Percentiles rank a stretch among this genome's conserved stretches.
Evolutionary conservation across 1,284 basidiomycete genomes (phyloP).

Genomic region (Butyriboletus appendiculatus): DNA sequence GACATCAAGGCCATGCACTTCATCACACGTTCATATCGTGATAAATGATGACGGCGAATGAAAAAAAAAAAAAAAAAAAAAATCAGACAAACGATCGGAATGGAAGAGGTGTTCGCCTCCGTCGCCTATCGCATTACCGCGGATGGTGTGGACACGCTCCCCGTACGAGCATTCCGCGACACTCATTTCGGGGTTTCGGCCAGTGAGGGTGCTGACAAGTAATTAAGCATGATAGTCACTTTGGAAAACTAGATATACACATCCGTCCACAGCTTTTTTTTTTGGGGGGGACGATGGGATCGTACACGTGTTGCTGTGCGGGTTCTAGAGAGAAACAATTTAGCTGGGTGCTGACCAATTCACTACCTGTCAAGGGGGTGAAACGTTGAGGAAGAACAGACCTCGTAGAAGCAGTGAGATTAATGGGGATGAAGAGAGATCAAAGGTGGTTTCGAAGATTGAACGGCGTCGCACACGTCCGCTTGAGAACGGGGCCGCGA

Average conservation of each 20-base stretch:
- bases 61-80: constrained; percentile 2
- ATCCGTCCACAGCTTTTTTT: constrained; percentile 5
- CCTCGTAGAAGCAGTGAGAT: constrained; percentile 2
- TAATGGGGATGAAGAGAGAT: constrained; percentile 10
- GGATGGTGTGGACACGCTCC: constrained; percentile 3
- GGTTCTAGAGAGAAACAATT: neutral
- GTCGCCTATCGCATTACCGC: constrained; percentile 17
- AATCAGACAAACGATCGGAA: constrained; percentile 1
- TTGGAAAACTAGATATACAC: constrained; percentile 8
- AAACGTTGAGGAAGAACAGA: constrained; percentile 6
- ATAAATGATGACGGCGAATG: neutral
- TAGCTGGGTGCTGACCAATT: neutral
- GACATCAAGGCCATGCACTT: neutral
- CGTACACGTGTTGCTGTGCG: constrained; percentile 16
- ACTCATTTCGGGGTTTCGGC: constrained; percentile 18
- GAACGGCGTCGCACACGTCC: constrained; percentile 14
- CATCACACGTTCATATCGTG: constrained; percentile 17
- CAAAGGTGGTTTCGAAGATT: constrained; percentile 14
- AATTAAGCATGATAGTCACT: constrained; percentile 7
- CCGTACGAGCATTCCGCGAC: constrained; percentile 29
- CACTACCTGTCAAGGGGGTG: neutral
- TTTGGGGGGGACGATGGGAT: neutral
- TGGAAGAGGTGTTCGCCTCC: constrained; percentile 21
- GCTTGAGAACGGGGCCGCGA: constrained; percentile 15
- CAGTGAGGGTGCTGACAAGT: neutral